These are phyloP conservation scores for Dillenia suffruticosa DNA, from an alignment of 164 flowering plant species.

Conservation along the genomic window DNA sequence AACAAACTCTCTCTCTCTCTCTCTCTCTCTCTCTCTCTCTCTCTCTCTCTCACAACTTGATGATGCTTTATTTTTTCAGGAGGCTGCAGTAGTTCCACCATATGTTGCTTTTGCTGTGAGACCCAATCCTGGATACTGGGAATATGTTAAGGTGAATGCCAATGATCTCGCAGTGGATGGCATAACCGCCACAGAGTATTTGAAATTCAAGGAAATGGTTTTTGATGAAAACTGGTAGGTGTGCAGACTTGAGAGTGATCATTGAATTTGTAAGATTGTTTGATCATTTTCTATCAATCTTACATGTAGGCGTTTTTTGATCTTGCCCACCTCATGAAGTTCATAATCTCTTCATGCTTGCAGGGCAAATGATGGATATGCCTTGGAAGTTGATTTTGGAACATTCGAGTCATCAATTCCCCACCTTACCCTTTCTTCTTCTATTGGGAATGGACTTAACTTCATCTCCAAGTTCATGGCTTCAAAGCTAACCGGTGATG, in stretches of 20 bases:
- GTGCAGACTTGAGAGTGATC: too few species aligned
- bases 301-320: too few species aligned
- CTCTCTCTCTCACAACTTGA: not conserved
- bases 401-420: conserved; percentile 63
- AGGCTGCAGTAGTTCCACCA: conserved; percentile 92
- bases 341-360: conserved; percentile 3
- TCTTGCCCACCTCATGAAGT: not conserved
- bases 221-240: conserved; percentile 71
- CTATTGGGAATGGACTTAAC: conserved; percentile 74
- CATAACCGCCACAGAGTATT: conserved; percentile 57
- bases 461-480: conserved; percentile 58
- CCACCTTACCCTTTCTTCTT: conserved; percentile 52
- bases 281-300: too few species aligned
- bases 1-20: not conserved
- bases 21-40: not conserved
- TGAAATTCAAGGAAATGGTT: conserved; percentile 72
- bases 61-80: conserved; percentile 37
- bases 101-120: conserved; percentile 74
- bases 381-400: conserved; percentile 87
- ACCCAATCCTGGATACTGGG: conserved; percentile 92
- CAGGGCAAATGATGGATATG: conserved; percentile 92
- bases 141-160: conserved; percentile 69
- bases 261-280: too few species aligned
- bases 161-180: conserved; percentile 60
- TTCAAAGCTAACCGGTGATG: conserved; percentile 34